These are phyloP conservation scores for Globomyces sp. DNA, from an alignment of 371 early-diverging fungal genomes.

Conservation along the genomic window DNA sequence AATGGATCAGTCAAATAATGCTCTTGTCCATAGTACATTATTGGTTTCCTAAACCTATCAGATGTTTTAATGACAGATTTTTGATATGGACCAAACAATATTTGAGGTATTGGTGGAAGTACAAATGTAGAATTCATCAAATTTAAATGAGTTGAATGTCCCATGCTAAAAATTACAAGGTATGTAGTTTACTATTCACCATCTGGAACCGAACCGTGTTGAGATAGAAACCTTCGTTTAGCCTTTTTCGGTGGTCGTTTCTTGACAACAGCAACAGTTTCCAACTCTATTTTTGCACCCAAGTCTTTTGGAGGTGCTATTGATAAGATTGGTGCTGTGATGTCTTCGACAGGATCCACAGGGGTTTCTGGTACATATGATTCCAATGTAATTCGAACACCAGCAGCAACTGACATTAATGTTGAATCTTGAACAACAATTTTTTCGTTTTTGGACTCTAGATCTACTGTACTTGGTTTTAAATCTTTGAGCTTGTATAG, in stretches of 20 bases:
- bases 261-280: not conserved
- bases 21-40: constrained; percentile 3
- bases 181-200: too few species aligned
- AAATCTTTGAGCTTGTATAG: too few species aligned
- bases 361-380: not conserved
- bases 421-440: too few species aligned
- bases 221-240: not conserved
- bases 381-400: constrained; percentile 7
- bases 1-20: not conserved
- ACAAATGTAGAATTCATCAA: not conserved
- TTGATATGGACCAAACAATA: not conserved
- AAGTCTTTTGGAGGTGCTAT: not conserved
- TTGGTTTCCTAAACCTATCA: not conserved
- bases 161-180: not conserved
- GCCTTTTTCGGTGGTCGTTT: not conserved
- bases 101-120: not conserved
- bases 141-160: not conserved
- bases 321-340: not conserved
- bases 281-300: not conserved
- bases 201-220: not conserved
- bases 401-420: not conserved
- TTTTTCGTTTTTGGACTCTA: too few species aligned
- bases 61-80: not conserved
- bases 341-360: not conserved
- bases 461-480: too few species aligned